A percentile compares a stretch with the other conserved stretches of the same genome.
Evolutionary conservation across 352 stramenopile species (phyloP).

Genomic region (Phytophthora citrophthora): DNA sequence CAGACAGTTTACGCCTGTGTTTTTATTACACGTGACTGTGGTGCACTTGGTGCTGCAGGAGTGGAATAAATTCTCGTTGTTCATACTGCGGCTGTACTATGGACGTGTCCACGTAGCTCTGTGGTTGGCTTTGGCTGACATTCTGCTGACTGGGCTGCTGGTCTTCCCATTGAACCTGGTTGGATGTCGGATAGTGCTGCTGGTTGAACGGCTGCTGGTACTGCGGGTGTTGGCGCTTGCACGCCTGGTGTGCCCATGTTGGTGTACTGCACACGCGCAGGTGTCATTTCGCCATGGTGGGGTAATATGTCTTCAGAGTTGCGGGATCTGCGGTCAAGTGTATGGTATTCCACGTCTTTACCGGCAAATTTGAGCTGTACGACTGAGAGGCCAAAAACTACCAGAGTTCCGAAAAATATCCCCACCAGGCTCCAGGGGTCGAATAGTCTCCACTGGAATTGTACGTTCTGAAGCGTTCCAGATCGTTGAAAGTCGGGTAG

Average conservation of each 20-base stretch:
- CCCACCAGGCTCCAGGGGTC: constrained; percentile 66
- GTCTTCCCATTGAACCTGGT: constrained; percentile 38
- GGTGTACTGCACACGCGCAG: constrained; percentile 26
- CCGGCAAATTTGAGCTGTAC: constrained; percentile 51
- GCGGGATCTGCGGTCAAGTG: constrained; percentile 20
- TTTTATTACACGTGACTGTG: too few relatives aligned
- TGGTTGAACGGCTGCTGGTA: constrained; percentile 20
- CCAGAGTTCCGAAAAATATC: constrained; percentile 61
- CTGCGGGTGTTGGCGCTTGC: constrained; percentile 6
- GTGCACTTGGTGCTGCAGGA: constrained; percentile 7
- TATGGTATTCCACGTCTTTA: constrained; percentile 47
- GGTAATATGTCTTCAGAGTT: constrained; percentile 20
- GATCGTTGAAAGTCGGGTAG: constrained; percentile 61
- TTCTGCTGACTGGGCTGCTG: constrained; percentile 12
- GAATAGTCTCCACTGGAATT: constrained; percentile 43
- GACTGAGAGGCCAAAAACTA: constrained; percentile 54
- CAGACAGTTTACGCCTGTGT: too few relatives aligned
- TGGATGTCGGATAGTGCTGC: constrained; percentile 31
- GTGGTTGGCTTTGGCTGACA: constrained; percentile 1
- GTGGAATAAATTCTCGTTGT: constrained; percentile 26
- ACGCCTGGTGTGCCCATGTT: constrained; percentile 27
- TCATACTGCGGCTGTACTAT: constrained; percentile 34
- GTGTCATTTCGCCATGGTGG: constrained; percentile 18
- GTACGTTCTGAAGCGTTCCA: constrained; percentile 42
- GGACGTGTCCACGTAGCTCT: constrained; percentile 26